Evolutionary conservation across 2,329 filamentous ascomycete species (phyloP).

Genomic region (Colletotrichum australisinense): DNA sequence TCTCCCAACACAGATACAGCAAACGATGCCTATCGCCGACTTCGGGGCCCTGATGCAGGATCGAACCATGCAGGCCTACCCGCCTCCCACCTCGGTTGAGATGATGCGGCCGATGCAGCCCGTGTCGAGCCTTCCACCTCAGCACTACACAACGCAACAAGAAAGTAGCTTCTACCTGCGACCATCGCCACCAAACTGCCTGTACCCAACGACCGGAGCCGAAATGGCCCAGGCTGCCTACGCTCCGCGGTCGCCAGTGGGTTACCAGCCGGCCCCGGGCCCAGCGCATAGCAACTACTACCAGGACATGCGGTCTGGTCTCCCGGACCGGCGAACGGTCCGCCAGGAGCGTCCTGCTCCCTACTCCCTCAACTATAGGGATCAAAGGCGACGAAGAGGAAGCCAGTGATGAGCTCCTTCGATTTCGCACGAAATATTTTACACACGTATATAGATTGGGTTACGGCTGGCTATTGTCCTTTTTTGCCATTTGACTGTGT

Average conservation of each 20-base stretch:
- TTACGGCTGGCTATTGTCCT: background rate
- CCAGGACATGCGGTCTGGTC: constrained; percentile 21
- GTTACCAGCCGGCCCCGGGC: background rate
- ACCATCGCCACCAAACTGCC: constrained; percentile 13
- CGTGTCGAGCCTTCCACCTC: constrained; percentile 14
- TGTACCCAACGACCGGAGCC: constrained; percentile 16
- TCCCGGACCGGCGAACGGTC: constrained; percentile 27
- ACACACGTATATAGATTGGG: background rate
- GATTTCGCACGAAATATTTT: background rate
- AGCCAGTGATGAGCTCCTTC: constrained; percentile 6
- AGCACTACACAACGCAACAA: constrained; percentile 29
- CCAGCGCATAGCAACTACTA: constrained; percentile 16
- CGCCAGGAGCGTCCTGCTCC: constrained; percentile 29
- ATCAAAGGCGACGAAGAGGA: constrained; percentile 26
- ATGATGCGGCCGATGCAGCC: constrained; percentile 33
- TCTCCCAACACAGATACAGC: constrained; percentile 16
- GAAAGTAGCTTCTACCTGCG: constrained; percentile 26
- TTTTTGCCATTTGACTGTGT: background rate
- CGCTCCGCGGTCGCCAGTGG: constrained; percentile 27
- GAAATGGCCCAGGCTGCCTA: constrained; percentile 27
- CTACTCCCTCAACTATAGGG: constrained; percentile 29
- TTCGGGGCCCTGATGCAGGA: constrained; percentile 18
- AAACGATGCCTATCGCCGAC: constrained; percentile 18
- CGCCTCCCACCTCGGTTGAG: constrained; percentile 24
- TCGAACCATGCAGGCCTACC: constrained; percentile 25